Evolutionary conservation across 768 basidiomycete genomes (phyloP).

Genomic region (Sistotremastrum suecicum): DNA sequence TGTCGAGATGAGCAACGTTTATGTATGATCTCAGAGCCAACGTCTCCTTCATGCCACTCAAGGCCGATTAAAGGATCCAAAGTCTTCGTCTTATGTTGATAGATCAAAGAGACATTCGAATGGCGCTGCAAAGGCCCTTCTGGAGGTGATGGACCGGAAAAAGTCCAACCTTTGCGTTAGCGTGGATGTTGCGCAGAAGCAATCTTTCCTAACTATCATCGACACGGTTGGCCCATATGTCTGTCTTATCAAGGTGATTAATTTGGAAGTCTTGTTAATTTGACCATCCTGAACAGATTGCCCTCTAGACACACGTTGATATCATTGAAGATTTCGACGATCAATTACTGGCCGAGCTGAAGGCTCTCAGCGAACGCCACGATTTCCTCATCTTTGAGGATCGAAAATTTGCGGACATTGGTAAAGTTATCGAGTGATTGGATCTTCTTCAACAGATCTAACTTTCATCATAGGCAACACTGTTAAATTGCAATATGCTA

Average conservation of each 20-base stretch:
- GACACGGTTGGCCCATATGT: constrained; percentile 80
- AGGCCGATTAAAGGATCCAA: background rate
- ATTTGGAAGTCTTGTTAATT: constrained; percentile 2
- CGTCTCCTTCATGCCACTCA: background rate
- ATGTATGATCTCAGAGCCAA: background rate
- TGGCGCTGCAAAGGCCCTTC: constrained; percentile 62
- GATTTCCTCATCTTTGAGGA: constrained; percentile 98
- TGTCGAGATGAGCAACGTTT: background rate
- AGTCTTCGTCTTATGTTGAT: constrained; percentile 38
- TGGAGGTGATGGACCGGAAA: constrained; percentile 77
- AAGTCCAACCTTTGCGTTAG: constrained; percentile 88
- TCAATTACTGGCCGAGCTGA: constrained; percentile 52
- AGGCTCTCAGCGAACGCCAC: constrained; percentile 58
- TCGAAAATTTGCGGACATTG: constrained; percentile 97
- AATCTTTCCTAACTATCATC: constrained; percentile 72
- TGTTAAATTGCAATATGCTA: constrained; percentile 86
- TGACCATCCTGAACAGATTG: constrained; percentile 11
- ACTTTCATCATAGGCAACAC: constrained; percentile 63
- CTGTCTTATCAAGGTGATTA: constrained; percentile 83
- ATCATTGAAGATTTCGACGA: constrained; percentile 85
- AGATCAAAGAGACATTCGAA: constrained; percentile 48
- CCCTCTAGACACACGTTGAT: constrained; percentile 82
- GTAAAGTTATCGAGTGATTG: constrained; percentile 27
- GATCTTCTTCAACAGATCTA: background rate
- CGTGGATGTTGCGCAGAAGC: constrained; percentile 78